Evolutionary conservation across 306 rosid genomes (phyloP).

Genomic region (Prunus armeniaca): DNA sequence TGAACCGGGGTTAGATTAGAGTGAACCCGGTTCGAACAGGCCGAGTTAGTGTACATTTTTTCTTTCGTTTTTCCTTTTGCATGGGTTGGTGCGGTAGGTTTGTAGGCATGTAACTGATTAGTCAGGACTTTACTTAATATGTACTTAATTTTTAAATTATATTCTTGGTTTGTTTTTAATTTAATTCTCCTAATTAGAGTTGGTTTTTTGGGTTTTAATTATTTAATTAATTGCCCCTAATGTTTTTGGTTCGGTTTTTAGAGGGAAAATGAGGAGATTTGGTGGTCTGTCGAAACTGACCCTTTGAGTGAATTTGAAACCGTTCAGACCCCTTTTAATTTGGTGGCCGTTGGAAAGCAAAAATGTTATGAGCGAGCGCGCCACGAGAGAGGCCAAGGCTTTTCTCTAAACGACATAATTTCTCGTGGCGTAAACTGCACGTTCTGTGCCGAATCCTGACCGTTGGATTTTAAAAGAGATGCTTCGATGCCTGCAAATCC

Average conservation of each 20-base stretch:
- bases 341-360: conserved; percentile 49
- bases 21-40: conserved; percentile 40
- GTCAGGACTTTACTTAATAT: conserved; percentile 19
- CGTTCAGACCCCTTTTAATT: conserved; percentile 4
- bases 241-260: background rate
- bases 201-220: background rate
- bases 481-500: conserved; percentile 1
- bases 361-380: conserved; percentile 27
- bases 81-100: conserved; percentile 46
- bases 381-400: background rate
- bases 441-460: conserved; percentile 9
- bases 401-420: conserved; percentile 7
- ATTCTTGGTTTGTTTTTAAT: background rate
- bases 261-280: conserved; percentile 11
- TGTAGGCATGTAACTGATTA: conserved; percentile 48
- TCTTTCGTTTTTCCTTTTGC: background rate
- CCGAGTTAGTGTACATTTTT: conserved; percentile 47
- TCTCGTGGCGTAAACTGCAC: conserved; percentile 24
- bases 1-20: conserved; percentile 14
- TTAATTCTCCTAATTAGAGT: too few relatives aligned
- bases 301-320: conserved; percentile 27
- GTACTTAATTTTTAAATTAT: background rate
- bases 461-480: conserved; percentile 2
- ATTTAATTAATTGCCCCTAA: background rate
- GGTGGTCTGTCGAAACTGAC: background rate